Evolutionary conservation across 1,284 basidiomycete species (phyloP).

Genomic region (Cutaneotrichosporon cavernicola): DNA sequence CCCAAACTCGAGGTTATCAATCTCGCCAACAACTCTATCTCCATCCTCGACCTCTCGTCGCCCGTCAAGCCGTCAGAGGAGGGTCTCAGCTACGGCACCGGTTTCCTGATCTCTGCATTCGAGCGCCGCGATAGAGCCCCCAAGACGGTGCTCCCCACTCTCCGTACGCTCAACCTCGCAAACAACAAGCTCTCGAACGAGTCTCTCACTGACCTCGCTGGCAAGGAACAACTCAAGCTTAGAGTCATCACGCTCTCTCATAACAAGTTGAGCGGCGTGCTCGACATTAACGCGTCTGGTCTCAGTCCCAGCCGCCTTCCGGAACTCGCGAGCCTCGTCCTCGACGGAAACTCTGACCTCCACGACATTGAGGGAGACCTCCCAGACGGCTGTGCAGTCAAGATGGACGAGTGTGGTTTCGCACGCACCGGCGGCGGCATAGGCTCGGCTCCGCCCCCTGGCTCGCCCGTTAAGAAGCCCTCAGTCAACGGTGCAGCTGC

Average conservation of each 20-base stretch:
- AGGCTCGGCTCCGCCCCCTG: background rate
- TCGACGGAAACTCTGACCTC: conserved; percentile 34
- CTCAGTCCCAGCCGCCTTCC: conserved; percentile 30
- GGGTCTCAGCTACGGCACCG: conserved; percentile 44
- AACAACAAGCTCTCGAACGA: conserved; percentile 36
- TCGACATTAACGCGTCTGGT: conserved; percentile 29
- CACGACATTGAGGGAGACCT: conserved; percentile 30
- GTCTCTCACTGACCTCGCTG: conserved; percentile 27
- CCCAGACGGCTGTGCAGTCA: conserved; percentile 28
- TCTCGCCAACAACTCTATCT: conserved; percentile 46
- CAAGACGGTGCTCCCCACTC: conserved; percentile 33
- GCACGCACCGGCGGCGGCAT: conserved; percentile 3
- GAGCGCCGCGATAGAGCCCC: conserved; percentile 33
- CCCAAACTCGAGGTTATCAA: conserved; percentile 47
- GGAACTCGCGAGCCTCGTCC: conserved; percentile 31
- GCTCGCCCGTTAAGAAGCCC: background rate
- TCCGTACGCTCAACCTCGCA: conserved; percentile 40
- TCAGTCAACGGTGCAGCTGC: background rate
- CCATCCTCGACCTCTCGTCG: conserved; percentile 35
- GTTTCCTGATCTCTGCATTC: conserved; percentile 47
- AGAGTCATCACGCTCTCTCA: conserved; percentile 37
- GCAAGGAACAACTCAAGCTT: conserved; percentile 26
- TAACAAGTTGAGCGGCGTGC: conserved; percentile 36
- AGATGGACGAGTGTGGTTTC: conserved; percentile 33
- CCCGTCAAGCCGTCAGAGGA: conserved; percentile 46